Conservation (phyloP, 495 filamentous ascomycete genomes). For the Penicillium angulare region DNA sequence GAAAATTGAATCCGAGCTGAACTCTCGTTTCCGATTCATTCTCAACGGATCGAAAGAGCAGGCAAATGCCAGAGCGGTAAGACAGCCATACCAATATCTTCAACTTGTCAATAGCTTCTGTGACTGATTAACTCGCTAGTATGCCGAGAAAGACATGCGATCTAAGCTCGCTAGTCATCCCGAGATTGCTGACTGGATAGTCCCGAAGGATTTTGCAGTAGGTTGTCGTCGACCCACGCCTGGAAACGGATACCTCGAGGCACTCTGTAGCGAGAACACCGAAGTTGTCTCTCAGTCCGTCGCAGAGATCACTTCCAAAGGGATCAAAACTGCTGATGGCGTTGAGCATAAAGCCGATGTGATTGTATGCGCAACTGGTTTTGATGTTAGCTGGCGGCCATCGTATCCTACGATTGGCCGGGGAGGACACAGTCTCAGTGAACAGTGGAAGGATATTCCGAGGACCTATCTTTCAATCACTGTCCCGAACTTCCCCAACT, state of each 20-base stretch:
- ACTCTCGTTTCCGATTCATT: too few species aligned
- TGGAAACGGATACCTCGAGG: slow-evolving; percentile 36
- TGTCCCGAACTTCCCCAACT: slow-evolving; percentile 55
- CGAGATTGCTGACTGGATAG: slow-evolving; percentile 5
- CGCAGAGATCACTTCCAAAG: slow-evolving; percentile 43
- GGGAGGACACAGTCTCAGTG: background rate
- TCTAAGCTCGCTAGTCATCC: background rate
- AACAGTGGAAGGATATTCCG: slow-evolving; percentile 9
- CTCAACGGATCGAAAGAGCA: too few species aligned
- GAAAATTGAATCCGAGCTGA: slow-evolving; percentile 36
- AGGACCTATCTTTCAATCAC: slow-evolving; percentile 44
- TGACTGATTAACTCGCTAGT: slow-evolving; percentile 9
- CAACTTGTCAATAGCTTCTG: slow-evolving; percentile 36
- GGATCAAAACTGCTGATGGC: slow-evolving; percentile 32
- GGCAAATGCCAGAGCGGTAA: too few species aligned
- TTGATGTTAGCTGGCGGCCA: slow-evolving; percentile 2
- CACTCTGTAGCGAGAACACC: slow-evolving; percentile 44
- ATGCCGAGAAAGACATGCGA: slow-evolving; percentile 6
- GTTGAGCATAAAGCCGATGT: slow-evolving; percentile 35
- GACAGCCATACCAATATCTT: too few species aligned
- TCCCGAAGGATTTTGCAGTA: slow-evolving; percentile 11
- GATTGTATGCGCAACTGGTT: slow-evolving; percentile 47
- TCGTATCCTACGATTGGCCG: background rate
- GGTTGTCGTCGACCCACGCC: slow-evolving; percentile 36
- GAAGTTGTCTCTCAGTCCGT: slow-evolving; percentile 47